A percentile compares a stretch with the other conserved stretches of the same genome.
phyloP scores from a whole-genome alignment of 176 grass and related monocot species.

The Chloris gayana region DNA sequence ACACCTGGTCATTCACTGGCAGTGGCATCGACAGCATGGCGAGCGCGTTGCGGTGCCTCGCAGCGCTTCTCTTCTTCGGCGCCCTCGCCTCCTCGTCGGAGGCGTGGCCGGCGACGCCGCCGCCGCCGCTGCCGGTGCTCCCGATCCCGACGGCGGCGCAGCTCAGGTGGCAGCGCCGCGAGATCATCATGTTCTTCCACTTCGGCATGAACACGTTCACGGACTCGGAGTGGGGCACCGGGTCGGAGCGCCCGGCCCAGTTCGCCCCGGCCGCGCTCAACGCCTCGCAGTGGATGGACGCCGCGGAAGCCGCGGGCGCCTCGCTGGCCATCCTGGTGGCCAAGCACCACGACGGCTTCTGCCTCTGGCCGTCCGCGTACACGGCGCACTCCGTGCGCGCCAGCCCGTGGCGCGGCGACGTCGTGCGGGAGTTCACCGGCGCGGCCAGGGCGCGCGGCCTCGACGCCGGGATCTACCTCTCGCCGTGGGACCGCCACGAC shows the following conservation, averaged over 20 bases:
- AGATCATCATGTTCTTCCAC: constrained; percentile 99
- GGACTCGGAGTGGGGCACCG: constrained; percentile 79
- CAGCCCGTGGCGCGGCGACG: constrained; percentile 80
- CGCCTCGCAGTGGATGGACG: constrained; percentile 77
- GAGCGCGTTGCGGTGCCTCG: background rate
- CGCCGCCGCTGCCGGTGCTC: constrained; percentile 68
- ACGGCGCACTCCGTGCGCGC: constrained; percentile 67
- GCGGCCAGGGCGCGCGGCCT: constrained; percentile 43
- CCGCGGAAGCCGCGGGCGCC: constrained; percentile 52
- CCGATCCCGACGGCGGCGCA: constrained; percentile 79
- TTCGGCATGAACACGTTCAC: constrained; percentile 99
- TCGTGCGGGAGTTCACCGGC: constrained; percentile 57
- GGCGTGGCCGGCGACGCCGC: constrained; percentile 22
- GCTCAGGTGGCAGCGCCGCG: constrained; percentile 80
- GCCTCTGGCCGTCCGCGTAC: constrained; percentile 91
- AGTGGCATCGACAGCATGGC: background rate
- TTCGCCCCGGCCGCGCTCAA: constrained; percentile 63
- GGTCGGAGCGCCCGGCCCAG: constrained; percentile 48
- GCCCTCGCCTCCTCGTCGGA: background rate
- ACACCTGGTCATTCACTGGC: background rate
- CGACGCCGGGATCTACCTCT: constrained; percentile 82
- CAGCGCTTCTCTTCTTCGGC: background rate
- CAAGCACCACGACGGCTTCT: constrained; percentile 98
- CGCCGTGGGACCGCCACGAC: constrained; percentile 95
- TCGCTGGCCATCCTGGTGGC: constrained; percentile 82